These are phyloP conservation scores for Yarrowia osloensis DNA, from an alignment of 805 yeast species.

Conservation along the genomic window DNA sequence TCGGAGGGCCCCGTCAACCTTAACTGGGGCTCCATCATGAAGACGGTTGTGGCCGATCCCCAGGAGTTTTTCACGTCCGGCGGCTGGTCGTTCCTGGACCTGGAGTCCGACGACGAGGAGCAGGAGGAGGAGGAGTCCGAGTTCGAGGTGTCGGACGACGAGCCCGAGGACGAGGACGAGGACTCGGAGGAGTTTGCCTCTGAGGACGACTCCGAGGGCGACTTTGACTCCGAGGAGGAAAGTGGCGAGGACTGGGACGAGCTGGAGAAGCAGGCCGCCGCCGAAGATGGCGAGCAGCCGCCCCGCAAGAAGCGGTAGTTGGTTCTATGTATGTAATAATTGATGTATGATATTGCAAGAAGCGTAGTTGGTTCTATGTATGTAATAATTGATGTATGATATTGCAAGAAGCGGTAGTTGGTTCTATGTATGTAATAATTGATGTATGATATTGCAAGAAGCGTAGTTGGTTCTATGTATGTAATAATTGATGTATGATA, in stretches of 20 bases:
- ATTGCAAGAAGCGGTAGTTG: no score
- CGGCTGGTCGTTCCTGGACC: slow-evolving; percentile 93
- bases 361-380: no score
- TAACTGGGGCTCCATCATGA: slow-evolving; percentile 95
- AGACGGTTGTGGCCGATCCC: slow-evolving; percentile 87
- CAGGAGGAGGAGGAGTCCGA: slow-evolving; percentile 70
- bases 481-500: no score
- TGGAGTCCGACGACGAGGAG: slow-evolving; percentile 79
- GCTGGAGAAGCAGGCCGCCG: slow-evolving; percentile 58
- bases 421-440: no score
- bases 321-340: background rate
- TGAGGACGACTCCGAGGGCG: slow-evolving; percentile 40
- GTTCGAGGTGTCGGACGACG: slow-evolving; percentile 63
- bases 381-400: no score
- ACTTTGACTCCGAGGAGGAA: slow-evolving; percentile 43
- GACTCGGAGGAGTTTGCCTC: slow-evolving; percentile 47
- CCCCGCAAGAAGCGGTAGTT: slow-evolving; percentile 34
- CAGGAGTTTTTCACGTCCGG: slow-evolving; percentile 92
- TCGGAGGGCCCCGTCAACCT: slow-evolving; percentile 94
- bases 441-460: no score
- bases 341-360: background rate
- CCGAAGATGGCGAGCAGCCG: slow-evolving; percentile 41
- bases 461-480: no score
- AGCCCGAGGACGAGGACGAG: slow-evolving; percentile 56
- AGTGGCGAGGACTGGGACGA: slow-evolving; percentile 59